A percentile compares a stretch with the other conserved stretches of the same genome.
These are phyloP conservation scores for Plantago major DNA, from an alignment of 257 asterid species.

Conservation along the genomic window DNA sequence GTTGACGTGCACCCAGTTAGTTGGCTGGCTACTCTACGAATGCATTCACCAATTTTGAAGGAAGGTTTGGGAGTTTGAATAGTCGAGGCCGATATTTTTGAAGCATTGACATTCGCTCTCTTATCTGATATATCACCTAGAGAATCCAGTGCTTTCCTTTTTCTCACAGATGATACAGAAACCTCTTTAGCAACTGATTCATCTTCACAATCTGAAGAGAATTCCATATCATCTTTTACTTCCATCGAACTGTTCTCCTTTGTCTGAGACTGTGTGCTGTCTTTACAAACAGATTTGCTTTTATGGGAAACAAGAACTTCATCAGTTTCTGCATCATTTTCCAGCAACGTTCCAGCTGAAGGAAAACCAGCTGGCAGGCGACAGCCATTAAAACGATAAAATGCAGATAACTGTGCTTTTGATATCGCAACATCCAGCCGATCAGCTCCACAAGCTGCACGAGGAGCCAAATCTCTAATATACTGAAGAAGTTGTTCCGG, in stretches of 20 bases:
- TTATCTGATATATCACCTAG: conserved; percentile 45
- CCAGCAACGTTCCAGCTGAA: conserved; percentile 45
- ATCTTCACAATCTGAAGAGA: conserved; percentile 50
- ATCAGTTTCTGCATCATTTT: conserved; percentile 31
- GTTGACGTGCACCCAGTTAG: conserved; percentile 58
- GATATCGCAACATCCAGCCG: conserved; percentile 63
- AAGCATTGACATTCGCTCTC: conserved; percentile 41
- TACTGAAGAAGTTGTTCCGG: conserved; percentile 67
- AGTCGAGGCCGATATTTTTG: conserved; percentile 45
- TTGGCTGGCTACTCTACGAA: conserved; percentile 87
- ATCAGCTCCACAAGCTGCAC: conserved; percentile 48
- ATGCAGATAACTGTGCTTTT: conserved; percentile 67
- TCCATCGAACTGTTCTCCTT: conserved; percentile 67
- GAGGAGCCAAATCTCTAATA: conserved; percentile 47
- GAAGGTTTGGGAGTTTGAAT: conserved; percentile 63
- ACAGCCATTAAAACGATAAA: conserved; percentile 60
- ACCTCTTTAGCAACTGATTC: conserved; percentile 33
- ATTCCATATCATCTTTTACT: conserved; percentile 42
- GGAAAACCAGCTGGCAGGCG: conserved; percentile 41
- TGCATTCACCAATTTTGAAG: conserved; percentile 90
- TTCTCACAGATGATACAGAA: conserved; percentile 35
- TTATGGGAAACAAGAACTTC: conserved; percentile 32
- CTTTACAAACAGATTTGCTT: conserved; percentile 38
- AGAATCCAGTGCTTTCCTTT: conserved; percentile 53
- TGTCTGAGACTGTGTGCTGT: conserved; percentile 41